A percentile compares a stretch with the other conserved stretches of the same genome.
Conservation (phyloP, 371 early-diverging fungal genomes). For the Mucor saturninus region DNA sequence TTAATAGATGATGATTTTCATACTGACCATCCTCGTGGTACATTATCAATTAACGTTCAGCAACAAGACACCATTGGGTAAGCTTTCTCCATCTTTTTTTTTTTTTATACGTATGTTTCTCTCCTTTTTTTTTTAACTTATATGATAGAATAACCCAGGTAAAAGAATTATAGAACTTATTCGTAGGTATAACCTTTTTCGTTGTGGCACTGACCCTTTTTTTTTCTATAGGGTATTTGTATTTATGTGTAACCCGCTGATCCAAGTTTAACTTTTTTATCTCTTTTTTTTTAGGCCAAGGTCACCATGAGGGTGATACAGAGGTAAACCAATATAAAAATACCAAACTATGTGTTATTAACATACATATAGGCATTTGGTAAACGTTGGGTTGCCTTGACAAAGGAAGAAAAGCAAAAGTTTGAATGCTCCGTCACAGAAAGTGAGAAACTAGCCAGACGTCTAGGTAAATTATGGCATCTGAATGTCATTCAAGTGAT, state of each 20-base stretch:
- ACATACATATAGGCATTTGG: slow-evolving; percentile 34
- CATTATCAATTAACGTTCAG: neutral
- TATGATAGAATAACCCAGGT: neutral
- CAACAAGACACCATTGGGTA: slow-evolving; percentile 1
- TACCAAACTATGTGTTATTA: slow-evolving; percentile 21
- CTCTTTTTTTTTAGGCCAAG: neutral
- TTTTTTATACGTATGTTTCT: neutral
- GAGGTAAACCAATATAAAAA: neutral
- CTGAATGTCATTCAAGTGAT: slow-evolving; percentile 34
- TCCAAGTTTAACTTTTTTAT: neutral
- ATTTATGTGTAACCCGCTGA: neutral
- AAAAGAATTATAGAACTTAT: too few relatives aligned
- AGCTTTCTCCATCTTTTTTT: neutral
- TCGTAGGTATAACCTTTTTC: too few relatives aligned
- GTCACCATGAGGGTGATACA: neutral
- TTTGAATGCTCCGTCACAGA: slow-evolving; percentile 23
- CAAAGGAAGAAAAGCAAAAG: slow-evolving; percentile 18
- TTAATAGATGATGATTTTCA: slow-evolving; percentile 3
- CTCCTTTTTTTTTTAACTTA: neutral
- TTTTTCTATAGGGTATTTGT: neutral
- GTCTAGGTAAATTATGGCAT: slow-evolving; percentile 22
- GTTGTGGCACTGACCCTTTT: too few relatives aligned
- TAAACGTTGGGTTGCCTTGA: slow-evolving; percentile 30
- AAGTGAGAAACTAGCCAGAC: slow-evolving; percentile 18
- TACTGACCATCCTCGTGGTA: slow-evolving; percentile 3